Evolutionary conservation across 2,329 filamentous ascomycete genomes (phyloP).

Genomic region (Orbilia brochopaga): DNA sequence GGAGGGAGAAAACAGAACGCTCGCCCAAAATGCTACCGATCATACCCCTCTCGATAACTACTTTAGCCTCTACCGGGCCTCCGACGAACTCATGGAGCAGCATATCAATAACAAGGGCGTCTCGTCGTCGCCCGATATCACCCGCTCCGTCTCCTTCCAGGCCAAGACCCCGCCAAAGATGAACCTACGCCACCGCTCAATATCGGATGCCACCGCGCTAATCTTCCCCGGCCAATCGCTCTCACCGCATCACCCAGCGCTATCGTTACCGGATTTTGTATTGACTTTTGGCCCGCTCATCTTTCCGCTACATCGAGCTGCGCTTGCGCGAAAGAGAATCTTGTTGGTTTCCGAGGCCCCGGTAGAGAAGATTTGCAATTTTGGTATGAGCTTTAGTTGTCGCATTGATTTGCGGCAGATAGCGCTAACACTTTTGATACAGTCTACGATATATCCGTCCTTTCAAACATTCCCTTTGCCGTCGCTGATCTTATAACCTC

Average conservation of each 20-base stretch:
- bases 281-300: conserved; percentile 87
- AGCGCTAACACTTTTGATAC: conserved; percentile 53
- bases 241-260: conserved; percentile 81
- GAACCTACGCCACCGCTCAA: conserved; percentile 66
- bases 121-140: conserved; percentile 30
- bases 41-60: conserved; percentile 74
- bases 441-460: conserved; percentile 94
- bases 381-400: conserved; percentile 66
- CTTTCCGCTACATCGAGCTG: conserved; percentile 87
- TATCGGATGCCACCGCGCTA: conserved; percentile 68
- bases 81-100: conserved; percentile 55
- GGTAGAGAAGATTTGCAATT: conserved; percentile 84
- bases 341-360: conserved; percentile 85
- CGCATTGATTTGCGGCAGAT: conserved; percentile 51
- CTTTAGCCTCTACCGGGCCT: conserved; percentile 69
- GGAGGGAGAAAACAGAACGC: conserved; percentile 59
- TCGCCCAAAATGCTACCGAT: conserved; percentile 70
- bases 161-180: conserved; percentile 56
- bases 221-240: conserved; percentile 70
- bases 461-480: conserved; percentile 83
- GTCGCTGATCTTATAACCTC: conserved; percentile 60
- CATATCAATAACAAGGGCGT: conserved; percentile 39
- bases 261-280: conserved; percentile 77
- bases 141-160: conserved; percentile 50
- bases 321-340: conserved; percentile 83